Base-by-base conservation (phyloP, 2,329 filamentous ascomycete genomes). In the Ceratocystis huliohia region DNA sequence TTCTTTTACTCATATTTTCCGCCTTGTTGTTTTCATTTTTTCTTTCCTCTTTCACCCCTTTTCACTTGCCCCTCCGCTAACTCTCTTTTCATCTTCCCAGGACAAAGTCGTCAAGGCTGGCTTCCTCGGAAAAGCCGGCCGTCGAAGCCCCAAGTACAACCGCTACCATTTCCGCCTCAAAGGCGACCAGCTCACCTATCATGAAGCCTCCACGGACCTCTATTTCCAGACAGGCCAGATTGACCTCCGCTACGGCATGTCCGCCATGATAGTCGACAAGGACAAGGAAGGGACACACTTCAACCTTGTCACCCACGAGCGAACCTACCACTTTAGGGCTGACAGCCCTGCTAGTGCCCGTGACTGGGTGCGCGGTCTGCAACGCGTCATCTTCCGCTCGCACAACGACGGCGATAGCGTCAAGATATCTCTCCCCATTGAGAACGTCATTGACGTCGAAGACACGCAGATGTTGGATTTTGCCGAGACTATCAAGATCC, bases 401-500 rank as follows among this genome's bases (percentile, higher is more conserved):
- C 92, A 95, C 76, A 97, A 97, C 72, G 93, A 96, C 69, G 93
- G 94, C 8, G 92, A 96, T 73, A 96, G 92, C 73, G 90, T 99
- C 74, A 97, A 97, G 78, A 95, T 97, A 66, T 94, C 89, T 0
- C 77, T 97, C 33, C 93, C 92, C 0, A 88, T 96, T 64, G 83
- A 87, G 68, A 96, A 96, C 70, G 83, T 97, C 22, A 86, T 97
- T 67, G 93, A 97, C 71, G 86, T 97, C 59, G 94, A 97, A 74
- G 89, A 96, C 70, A 94, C 88, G 61, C 87, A 90, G 66, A 91
- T 96, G 77, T 82, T 96, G 66, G 90, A 95, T 69, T 91, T 96
- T 74, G 91, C 91, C 25, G 90, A 96, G 69, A 97, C 94, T 0
- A 88, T 95, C 78, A 96, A 96, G 76, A 86, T 99, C 69, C 85